Conservation (phyloP, 2,329 filamentous ascomycete species). For the Grosmannia clavigera region DNA sequence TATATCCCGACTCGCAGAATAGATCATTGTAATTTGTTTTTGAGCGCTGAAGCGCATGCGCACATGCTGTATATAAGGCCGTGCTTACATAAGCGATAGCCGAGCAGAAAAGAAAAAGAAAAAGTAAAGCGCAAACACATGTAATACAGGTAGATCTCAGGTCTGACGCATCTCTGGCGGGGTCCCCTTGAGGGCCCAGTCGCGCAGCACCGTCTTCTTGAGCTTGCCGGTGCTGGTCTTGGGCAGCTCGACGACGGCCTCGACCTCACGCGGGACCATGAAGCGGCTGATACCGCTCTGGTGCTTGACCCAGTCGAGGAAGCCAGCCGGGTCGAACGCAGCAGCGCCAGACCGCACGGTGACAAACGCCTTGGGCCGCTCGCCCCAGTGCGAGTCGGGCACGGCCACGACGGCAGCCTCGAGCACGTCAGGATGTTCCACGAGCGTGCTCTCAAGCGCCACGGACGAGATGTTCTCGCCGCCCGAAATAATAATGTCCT, state of each 20-base stretch:
- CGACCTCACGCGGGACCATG: slow-evolving; percentile 65
- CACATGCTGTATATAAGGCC: too few relatives aligned
- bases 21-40: not conserved
- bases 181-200: slow-evolving; percentile 49
- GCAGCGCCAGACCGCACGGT: slow-evolving; percentile 49
- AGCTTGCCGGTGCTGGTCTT: slow-evolving; percentile 98
- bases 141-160: not conserved
- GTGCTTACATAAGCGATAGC: not conserved
- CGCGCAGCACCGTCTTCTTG: slow-evolving; percentile 82
- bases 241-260: slow-evolving; percentile 75
- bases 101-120: not conserved
- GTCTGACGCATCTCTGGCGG: slow-evolving; percentile 6
- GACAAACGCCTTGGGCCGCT: slow-evolving; percentile 87
- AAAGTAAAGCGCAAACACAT: not conserved
- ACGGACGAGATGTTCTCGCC: slow-evolving; percentile 96
- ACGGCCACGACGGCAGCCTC: slow-evolving; percentile 88
- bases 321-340: slow-evolving; percentile 46
- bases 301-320: slow-evolving; percentile 79
- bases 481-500: slow-evolving; percentile 97
- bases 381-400: slow-evolving; percentile 83
- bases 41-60: not conserved
- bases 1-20: not conserved
- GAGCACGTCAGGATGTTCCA: slow-evolving; percentile 75
- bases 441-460: slow-evolving; percentile 80
- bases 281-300: slow-evolving; percentile 76